A percentile compares a stretch with the other conserved stretches of the same genome.
Conservation (phyloP, 2,329 filamentous ascomycete species). For the Tolypocladium paradoxum region DNA sequence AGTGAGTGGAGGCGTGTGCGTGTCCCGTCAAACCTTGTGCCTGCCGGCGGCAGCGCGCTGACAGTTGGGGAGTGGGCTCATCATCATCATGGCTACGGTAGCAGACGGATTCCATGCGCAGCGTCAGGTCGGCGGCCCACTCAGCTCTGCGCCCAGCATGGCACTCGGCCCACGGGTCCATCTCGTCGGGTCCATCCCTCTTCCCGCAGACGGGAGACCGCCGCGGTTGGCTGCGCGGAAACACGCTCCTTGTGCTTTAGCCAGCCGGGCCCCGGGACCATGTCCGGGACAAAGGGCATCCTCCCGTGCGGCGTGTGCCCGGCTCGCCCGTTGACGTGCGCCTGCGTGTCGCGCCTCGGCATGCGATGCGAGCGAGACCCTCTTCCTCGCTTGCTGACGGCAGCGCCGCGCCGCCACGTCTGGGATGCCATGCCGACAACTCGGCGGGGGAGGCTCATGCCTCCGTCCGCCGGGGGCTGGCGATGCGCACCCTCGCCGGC, state of each 20-base stretch:
- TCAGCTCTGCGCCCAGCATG: not conserved
- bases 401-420: not conserved
- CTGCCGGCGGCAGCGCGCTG: not conserved
- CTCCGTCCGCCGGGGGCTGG: not conserved
- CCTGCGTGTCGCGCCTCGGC: not conserved
- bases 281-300: not conserved
- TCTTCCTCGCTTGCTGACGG: not conserved
- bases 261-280: not conserved
- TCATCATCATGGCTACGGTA: not conserved
- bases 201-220: not conserved
- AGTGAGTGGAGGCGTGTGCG: not conserved
- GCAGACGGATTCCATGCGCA: not conserved
- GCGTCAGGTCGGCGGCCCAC: not conserved
- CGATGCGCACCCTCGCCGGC: not conserved
- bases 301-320: not conserved
- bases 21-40: not conserved
- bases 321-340: too few relatives aligned
- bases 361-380: not conserved
- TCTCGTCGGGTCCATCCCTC: not conserved
- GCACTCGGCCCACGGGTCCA: not conserved
- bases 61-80: not conserved
- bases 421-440: not conserved
- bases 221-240: too few relatives aligned
- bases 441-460: not conserved
- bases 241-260: not conserved